Conservation (phyloP, 2,329 filamentous ascomycete species). For the Xylariaceae sp. region DNA sequence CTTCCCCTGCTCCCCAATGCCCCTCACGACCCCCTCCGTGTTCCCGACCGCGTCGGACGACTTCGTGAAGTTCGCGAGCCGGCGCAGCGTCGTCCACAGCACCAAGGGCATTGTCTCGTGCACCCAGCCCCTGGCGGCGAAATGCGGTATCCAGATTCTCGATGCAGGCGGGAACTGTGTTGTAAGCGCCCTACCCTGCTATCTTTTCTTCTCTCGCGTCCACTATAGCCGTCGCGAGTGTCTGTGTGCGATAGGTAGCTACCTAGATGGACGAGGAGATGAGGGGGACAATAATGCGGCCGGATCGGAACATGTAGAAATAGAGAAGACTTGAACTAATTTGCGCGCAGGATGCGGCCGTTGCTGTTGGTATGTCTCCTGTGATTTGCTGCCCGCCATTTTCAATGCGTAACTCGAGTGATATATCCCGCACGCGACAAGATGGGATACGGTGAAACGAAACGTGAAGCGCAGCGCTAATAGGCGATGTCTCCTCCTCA, state of each 20-base stretch:
- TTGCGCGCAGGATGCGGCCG: constrained; percentile 74
- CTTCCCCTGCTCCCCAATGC: constrained; percentile 36
- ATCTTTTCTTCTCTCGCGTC: not conserved
- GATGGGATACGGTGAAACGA: no score
- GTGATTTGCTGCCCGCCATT: not conserved
- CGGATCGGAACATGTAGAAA: not conserved
- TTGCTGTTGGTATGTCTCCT: constrained; percentile 68
- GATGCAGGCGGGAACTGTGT: constrained; percentile 88
- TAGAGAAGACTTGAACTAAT: not conserved
- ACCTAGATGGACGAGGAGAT: not conserved
- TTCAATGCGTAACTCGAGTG: not conserved
- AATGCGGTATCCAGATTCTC: constrained; percentile 82
- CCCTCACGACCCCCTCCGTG: constrained; percentile 44
- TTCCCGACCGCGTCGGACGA: constrained; percentile 44
- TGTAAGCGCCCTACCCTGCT: constrained; percentile 48
- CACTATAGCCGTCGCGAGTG: not conserved
- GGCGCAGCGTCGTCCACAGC: constrained; percentile 89
- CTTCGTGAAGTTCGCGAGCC: constrained; percentile 67
- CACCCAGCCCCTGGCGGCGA: constrained; percentile 83
- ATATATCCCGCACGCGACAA: not conserved
- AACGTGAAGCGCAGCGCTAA: constrained; percentile 8
- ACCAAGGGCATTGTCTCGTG: constrained; percentile 87
- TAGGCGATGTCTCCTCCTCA: not conserved
- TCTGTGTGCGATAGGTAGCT: not conserved
- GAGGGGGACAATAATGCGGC: not conserved